phyloP scores from a whole-genome alignment of 441 rosid species.

The Cnidoscolus chayamansa region DNA sequence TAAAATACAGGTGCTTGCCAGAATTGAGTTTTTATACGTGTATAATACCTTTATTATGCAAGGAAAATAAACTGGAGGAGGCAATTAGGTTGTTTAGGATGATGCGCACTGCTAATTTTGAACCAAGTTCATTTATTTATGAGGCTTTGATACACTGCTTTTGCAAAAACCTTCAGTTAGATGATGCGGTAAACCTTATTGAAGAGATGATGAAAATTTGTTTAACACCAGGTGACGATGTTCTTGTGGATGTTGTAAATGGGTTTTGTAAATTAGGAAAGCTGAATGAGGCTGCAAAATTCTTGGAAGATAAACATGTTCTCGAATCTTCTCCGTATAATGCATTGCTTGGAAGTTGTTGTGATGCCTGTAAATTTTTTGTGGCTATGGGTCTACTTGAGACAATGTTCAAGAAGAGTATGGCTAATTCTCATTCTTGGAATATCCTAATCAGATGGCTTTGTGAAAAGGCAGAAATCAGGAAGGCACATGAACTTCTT shows the following conservation, averaged over 20 bases:
- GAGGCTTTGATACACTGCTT: slow-evolving; percentile 35
- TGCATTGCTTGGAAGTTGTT: slow-evolving; percentile 47
- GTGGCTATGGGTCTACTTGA: slow-evolving; percentile 36
- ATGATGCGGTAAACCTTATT: slow-evolving; percentile 38
- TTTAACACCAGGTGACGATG: slow-evolving; percentile 24
- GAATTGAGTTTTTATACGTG: slow-evolving; percentile 36
- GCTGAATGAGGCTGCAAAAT: slow-evolving; percentile 29
- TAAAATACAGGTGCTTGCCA: slow-evolving; percentile 25
- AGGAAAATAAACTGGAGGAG: slow-evolving; percentile 37
- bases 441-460: slow-evolving; percentile 49
- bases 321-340: slow-evolving; percentile 38
- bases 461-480: slow-evolving; percentile 33
- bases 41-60: slow-evolving; percentile 41
- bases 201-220: slow-evolving; percentile 38
- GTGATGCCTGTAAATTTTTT: slow-evolving; percentile 34
- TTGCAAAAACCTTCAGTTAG: slow-evolving; percentile 38
- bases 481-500: slow-evolving; percentile 42
- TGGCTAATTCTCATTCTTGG: slow-evolving; percentile 49
- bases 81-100: slow-evolving; percentile 36
- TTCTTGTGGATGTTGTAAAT: slow-evolving; percentile 36
- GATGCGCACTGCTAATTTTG: slow-evolving; percentile 39
- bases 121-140: slow-evolving; percentile 33
- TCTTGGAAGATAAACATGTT: slow-evolving; percentile 43
- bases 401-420: slow-evolving; percentile 36
- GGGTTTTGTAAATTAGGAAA: slow-evolving; percentile 38